phyloP scores from a whole-genome alignment of 2,329 filamentous ascomycete species.

The Colletotrichum sp. region DNA sequence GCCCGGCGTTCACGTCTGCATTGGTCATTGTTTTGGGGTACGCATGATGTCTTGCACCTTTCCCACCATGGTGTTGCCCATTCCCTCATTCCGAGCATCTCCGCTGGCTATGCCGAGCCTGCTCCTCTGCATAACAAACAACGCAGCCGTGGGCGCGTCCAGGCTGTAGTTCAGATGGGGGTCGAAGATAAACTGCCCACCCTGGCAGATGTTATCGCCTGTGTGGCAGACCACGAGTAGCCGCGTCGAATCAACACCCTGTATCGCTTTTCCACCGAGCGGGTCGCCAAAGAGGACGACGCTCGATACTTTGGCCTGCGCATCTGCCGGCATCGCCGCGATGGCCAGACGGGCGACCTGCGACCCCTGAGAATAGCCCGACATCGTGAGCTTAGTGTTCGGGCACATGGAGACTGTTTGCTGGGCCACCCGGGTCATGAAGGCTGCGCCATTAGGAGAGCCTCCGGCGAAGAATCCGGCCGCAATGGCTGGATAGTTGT shows the following conservation, averaged over 20 bases:
- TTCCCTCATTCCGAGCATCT: constrained; percentile 26
- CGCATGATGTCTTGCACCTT: constrained; percentile 18
- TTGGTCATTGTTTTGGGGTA: background rate
- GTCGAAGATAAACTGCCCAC: constrained; percentile 3
- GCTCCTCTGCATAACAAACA: constrained; percentile 26
- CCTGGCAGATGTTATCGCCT: constrained; percentile 32
- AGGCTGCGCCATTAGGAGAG: constrained; percentile 1
- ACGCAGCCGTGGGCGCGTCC: constrained; percentile 20
- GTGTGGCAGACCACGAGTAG: constrained; percentile 28
- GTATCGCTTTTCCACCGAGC: constrained; percentile 21
- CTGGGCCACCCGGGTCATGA: constrained; percentile 36
- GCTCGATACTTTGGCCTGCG: constrained; percentile 24
- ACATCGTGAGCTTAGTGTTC: constrained; percentile 26
- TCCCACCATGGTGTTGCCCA: constrained; percentile 21
- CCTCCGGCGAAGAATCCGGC: constrained; percentile 10
- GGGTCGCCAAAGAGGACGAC: constrained; percentile 36
- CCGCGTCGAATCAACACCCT: constrained; percentile 23
- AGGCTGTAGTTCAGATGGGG: constrained; percentile 20
- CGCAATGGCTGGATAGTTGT: constrained; percentile 21
- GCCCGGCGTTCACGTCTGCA: background rate
- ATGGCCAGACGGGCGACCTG: constrained; percentile 30
- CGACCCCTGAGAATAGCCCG: constrained; percentile 32
- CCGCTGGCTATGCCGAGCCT: constrained; percentile 25
- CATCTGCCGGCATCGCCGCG: constrained; percentile 22
- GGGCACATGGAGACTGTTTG: constrained; percentile 31